Base-by-base conservation (phyloP, 306 rosid genomes). In the Prunus dulcis region DNA sequence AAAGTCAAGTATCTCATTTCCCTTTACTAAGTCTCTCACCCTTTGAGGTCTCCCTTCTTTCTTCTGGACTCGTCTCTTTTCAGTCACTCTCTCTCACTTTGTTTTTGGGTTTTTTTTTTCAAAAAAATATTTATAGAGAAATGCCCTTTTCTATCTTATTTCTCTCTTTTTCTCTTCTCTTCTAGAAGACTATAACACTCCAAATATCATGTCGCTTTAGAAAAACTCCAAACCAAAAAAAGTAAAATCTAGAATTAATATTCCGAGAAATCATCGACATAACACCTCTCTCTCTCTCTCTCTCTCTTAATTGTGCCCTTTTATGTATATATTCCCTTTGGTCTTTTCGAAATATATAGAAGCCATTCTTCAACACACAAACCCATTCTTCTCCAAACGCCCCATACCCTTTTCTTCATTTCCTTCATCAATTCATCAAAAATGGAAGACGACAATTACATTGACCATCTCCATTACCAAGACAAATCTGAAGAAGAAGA, bases 211-310 rank as follows among this genome's bases (percentile, higher is more conserved):
- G 77, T 61, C 28, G 32, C 77, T 46, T 61, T 72, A 47, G 58
- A 15, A 72, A 34, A 72, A 72, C 23, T 57, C 56, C 67, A 72
- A 57, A 14, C 7, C 25, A 23, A 57, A 22, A 11, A 27, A 53
- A 71, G 34, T 5, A 3, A 57, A 41, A 22, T n/a, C 43, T 46
- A 38, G 25, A 43, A 73, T 47, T 73, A 73, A 73, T 46, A 72
- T 15, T 57, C 76, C 15, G 61, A 73, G 47, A 46, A 60, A 73
- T 61, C 60, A 60, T 73, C 69, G 47, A 73, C 77, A 46, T 10
- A 3, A 43, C 41, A 41, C 67, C 62, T 51, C 57, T 60, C 57
- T 51, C 56, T 51, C 57, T 52, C 58, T 60, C 28, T 25, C 38
- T 60, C 38, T 60, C 65, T 60, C 67, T 14, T 30, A 41, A 47